These are phyloP conservation scores for Trichosporon sp. DNA, from an alignment of 1,284 basidiomycete genomes.

Conservation along the genomic window DNA sequence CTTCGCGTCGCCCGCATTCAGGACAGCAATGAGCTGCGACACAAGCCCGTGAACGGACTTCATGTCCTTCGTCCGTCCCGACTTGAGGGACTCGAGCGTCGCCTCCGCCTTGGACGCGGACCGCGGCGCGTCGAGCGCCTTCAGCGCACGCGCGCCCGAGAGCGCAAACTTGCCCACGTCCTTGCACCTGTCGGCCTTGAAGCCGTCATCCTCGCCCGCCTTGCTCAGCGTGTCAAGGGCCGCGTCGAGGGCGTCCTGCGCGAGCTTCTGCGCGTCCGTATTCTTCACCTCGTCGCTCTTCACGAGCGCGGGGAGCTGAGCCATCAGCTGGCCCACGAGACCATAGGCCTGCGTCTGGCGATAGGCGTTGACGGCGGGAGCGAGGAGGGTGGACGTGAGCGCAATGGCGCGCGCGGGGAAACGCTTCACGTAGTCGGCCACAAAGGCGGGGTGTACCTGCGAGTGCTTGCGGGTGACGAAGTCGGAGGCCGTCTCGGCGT, in stretches of 20 bases:
- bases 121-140: constrained; percentile 36
- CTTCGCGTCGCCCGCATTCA: constrained; percentile 33
- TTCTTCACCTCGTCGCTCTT: constrained; percentile 45
- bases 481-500: constrained; percentile 72
- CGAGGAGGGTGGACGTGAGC: constrained; percentile 65
- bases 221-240: constrained; percentile 63
- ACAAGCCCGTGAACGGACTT: constrained; percentile 61
- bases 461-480: constrained; percentile 81
- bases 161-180: constrained; percentile 76
- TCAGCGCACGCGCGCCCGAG: constrained; percentile 68
- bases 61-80: constrained; percentile 60
- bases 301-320: constrained; percentile 64
- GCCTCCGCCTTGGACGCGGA: constrained; percentile 17
- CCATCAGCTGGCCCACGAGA: constrained; percentile 69
- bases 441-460: constrained; percentile 71
- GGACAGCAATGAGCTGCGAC: constrained; percentile 59
- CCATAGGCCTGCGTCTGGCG: constrained; percentile 73
- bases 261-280: constrained; percentile 60
- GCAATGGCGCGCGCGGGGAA: constrained; percentile 70
- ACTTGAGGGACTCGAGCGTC: constrained; percentile 56
- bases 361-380: constrained; percentile 69
- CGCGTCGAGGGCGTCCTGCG: constrained; percentile 62
- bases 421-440: constrained; percentile 75
- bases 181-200: constrained; percentile 73
- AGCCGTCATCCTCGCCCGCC: constrained; percentile 57